Base-by-base conservation (phyloP, 768 basidiomycete genomes). In the Clitopilus passeckerianus region DNA sequence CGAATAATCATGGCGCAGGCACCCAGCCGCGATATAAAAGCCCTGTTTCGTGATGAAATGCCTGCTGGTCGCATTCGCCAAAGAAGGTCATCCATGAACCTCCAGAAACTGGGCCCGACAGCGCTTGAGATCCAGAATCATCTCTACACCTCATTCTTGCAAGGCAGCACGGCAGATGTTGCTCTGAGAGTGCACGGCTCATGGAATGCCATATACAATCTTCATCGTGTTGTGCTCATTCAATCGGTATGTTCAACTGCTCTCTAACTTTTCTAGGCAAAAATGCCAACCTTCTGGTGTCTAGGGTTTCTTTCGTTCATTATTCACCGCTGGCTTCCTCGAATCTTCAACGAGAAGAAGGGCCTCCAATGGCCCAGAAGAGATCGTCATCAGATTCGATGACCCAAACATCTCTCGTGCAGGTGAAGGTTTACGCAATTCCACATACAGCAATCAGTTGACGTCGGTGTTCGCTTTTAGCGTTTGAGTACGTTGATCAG, bases 331-430 rank as follows among this genome's bases (percentile, higher is more conserved):
- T 1, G 91, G 89, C 3, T 93, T 91, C 66, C 72, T 78, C 30
- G 92, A 93, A 66, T 86, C 89, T 0, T 68, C 73, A 8, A 62
- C 68, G 53, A 61, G 73, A 30, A 67, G 66, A n/a, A 62, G 67
- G 44, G 63, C 58, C 46, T 67, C 67, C 16, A 64, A 62, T 53
- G 60, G 63, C 56, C 67, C 77, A 2, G 83, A 87, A 56, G 81
- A 86, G 60, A 82, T 95, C 54, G 78, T 86, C 62, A 76, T 95
- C 46, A 77, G 79, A 50, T 89, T 95, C 62, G 87, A 93, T 67
- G 94, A 95, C 68, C 82, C 77, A 15, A 96, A 95, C 67, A 95
- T 96, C 68, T 93, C 93, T 7, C 80, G 93, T 64, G 83, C 91
- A 70, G 91, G 91, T 91, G 43, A 65, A 86, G 76, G 43, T 15